Base-by-base conservation (phyloP, 805 yeast genomes). In the Priceomyces medius region DNA sequence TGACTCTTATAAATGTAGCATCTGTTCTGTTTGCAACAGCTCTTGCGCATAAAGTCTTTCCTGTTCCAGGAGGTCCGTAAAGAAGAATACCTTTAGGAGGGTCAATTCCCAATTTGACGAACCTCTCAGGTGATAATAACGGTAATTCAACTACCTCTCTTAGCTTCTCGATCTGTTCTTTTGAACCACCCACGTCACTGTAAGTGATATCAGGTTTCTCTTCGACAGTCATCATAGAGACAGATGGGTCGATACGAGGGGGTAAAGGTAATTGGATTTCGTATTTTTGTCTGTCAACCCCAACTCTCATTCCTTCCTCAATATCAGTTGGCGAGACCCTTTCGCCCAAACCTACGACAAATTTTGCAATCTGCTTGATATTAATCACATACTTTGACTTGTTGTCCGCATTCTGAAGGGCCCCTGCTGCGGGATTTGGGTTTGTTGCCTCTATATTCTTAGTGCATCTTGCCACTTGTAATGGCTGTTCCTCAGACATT, bases 191-290 rank as follows among this genome's bases (percentile, higher is more conserved):
- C 48, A 93, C 90, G 63, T 93, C 99, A 47, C 95, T 87, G 66
- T 93, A 93, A 1, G 99, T 93, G 28, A 93, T 98, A 67, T 93
- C 99, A 10, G 99, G 99, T 65, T 93, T 93, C 68, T 93, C 99
- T 66, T 93, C 99, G 36, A 93, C 99, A 2, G 98, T 91, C 99
- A 93, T 93, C 99, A 93, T 93, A 5, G 99, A 93, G 41, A 93
- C 99, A 29, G 89, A 79, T 10, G 99, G 98, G 64, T 93, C 99
- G 61, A 93, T 93, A 59, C 95, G 77, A 42, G 99, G 99, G 8
- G 99, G 99, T 50, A 93, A 75, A 21, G 99, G 99, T 56, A 93
- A 75, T 74, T 91, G 96, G 59, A 93, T 95, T 64, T 90, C 96
- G 68, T 93, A 93, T 67, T 91, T 91, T 57, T 87, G 89, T 65